Base-by-base conservation (phyloP, 2,329 filamentous ascomycete species). In the Diaporthe capsici region DNA sequence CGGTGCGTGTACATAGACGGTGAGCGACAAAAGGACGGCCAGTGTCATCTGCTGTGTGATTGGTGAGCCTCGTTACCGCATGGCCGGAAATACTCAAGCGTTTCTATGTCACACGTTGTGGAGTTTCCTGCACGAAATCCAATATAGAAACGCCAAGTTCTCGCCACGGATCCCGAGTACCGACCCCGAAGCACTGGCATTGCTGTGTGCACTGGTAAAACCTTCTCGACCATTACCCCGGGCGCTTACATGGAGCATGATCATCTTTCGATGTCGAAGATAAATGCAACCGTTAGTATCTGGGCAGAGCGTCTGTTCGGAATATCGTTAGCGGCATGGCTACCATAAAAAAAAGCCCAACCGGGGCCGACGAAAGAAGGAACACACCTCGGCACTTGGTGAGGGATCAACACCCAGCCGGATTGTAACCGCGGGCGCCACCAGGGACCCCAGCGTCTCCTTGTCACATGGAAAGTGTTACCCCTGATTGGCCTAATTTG, bases 81-180 rank as follows among this genome's bases (percentile, higher is more conserved):
- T 53, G 34, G 49, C 49, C 65, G 65, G 65, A 70, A 42, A 55
- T 55, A 42, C 49, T 70, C 49, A 28, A 28, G 49, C 51, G 49
- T 28, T 31, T 70, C 49, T 37, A 55, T 55, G 34, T 42, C 65
- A 70, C 65, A 51, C 65, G 44, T 53, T 55, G 49, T 70, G 49
- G 65, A 42, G 65, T 39, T 22, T 28, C 49, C 65, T 70, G 65
- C 65, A 70, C 49, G 65, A 31, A 70, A 70, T 70, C 65, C 49
- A 70, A 55, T 70, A 70, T 70, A 70, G 65, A 55, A 55, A 55
- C n/a, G 65, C 65, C 65, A 70, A 70, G 65, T 42, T 70, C n/a
- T 55, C 49, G 65, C 34, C 65, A 70, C 65, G 65, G 65, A 42
- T 70, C 49, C 65, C 65, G 65, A 55, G 65, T 55, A 70, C 65